These are phyloP conservation scores for Stylosanthes scabra DNA, from an alignment of 331 rosid genomes.

Conservation along the genomic window DNA sequence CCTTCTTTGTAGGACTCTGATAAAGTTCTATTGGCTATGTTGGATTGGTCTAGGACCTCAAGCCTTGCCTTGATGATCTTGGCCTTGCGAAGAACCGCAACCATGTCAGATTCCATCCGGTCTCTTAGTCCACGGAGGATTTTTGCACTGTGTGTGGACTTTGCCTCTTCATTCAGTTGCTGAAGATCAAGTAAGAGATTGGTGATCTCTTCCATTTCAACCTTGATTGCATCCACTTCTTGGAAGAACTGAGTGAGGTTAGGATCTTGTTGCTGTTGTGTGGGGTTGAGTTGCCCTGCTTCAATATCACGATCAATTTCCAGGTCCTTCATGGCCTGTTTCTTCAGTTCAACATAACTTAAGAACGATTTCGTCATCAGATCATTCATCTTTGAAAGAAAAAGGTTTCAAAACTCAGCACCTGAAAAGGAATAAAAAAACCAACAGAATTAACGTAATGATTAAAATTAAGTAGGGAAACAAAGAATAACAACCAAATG, in stretches of 20 bases:
- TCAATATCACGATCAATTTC: slow-evolving; percentile 64
- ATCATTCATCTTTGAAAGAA: slow-evolving; percentile 78
- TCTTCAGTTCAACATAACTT: slow-evolving; percentile 92
- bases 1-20: slow-evolving; percentile 66
- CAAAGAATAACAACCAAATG: not conserved
- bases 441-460: slow-evolving; percentile 7
- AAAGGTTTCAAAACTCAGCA: slow-evolving; percentile 38
- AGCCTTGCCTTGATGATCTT: slow-evolving; percentile 63
- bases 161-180: slow-evolving; percentile 75
- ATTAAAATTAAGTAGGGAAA: not conserved
- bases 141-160: slow-evolving; percentile 83
- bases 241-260: slow-evolving; percentile 78
- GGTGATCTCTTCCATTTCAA: slow-evolving; percentile 91
- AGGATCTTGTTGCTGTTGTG: slow-evolving; percentile 68
- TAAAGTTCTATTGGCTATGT: slow-evolving; percentile 48
- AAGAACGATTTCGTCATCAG: slow-evolving; percentile 88
- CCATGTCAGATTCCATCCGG: slow-evolving; percentile 78
- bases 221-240: slow-evolving; percentile 70
- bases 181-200: slow-evolving; percentile 88
- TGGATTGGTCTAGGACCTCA: slow-evolving; percentile 72
- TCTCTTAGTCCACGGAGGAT: slow-evolving; percentile 85
- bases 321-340: slow-evolving; percentile 67
- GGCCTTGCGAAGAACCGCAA: slow-evolving; percentile 80
- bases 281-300: slow-evolving; percentile 62
- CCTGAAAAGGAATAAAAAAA: slow-evolving; percentile 42